These are phyloP conservation scores for Knoxdaviesia capensis DNA, from an alignment of 2,329 filamentous ascomycete genomes.

Conservation along the genomic window DNA sequence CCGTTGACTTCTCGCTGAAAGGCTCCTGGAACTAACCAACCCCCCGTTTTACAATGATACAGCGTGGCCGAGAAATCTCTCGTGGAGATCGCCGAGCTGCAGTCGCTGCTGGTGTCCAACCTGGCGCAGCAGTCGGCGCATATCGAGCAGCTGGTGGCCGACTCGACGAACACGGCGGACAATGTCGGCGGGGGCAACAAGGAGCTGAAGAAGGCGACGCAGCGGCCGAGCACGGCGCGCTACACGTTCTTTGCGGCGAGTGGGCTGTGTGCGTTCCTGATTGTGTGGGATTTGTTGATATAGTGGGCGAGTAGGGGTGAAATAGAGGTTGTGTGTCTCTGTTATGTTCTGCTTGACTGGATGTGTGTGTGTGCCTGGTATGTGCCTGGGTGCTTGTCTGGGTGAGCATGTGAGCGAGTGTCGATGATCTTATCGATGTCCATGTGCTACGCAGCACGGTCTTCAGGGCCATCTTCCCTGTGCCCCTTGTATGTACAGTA, in stretches of 20 bases:
- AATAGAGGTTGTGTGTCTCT: no score
- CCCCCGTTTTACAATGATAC: conserved; percentile 2
- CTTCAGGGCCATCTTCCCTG: no score
- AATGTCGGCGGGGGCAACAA: conserved; percentile 83
- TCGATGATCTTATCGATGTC: no score
- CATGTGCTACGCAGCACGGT: no score
- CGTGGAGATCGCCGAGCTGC: conserved; percentile 79
- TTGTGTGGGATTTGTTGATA: conserved; percentile 59
- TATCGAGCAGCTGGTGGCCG: conserved; percentile 72
- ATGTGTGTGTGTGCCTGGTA: no score
- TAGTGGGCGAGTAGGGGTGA: conserved; percentile 8
- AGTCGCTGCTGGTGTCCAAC: conserved; percentile 73
- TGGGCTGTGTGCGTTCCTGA: conserved; percentile 51
- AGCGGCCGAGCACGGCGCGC: conserved; percentile 51
- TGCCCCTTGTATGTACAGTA: no score
- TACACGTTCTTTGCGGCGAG: conserved; percentile 67
- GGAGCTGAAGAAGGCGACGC: conserved; percentile 67
- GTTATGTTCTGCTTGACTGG: no score
- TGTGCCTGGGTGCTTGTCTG: no score
- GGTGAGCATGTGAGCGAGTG: no score
- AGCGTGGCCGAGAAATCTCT: conserved; percentile 81
- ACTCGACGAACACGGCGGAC: conserved; percentile 62
- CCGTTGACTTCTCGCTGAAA: neutral
- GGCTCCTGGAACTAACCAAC: conserved; percentile 1
- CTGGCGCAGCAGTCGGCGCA: conserved; percentile 70